Evolutionary conservation across 1,284 basidiomycete species (phyloP), one percentile per base, ranked within the genome.

Genomic region (Rhodotorula sp.): DNA sequence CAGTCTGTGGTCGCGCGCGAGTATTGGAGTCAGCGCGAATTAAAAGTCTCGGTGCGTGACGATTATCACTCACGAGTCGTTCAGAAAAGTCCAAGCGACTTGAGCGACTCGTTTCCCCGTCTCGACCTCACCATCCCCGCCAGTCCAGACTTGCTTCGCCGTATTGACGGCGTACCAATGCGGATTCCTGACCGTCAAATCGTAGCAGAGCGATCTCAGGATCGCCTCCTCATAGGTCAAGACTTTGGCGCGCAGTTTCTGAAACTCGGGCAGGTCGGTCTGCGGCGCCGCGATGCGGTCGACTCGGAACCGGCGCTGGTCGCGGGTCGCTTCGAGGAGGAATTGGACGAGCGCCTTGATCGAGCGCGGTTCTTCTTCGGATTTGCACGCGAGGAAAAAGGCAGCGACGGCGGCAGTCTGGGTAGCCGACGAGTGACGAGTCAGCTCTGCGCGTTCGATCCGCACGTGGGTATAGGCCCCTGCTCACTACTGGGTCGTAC

Each of bases 311-410:
- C 38, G 38, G 34, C 45, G 7, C 15, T 5, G 26, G 8, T 45
- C 15, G 12, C 54, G 57, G 2, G 23, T 16, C 56, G 72, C n/a
- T 31, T 68, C 61, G 47, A 73, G 62, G 28, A 69, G 57, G 58
- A 67, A 65, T n/a, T 62, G 57, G 18, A 76, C 71, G 62, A 80
- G 62, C n/a, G 57, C 50, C 18, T 76, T 74, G 38, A 78, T 68
- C 38, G 73, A 68, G 12, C 64, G 50, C 0, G 74, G 70, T 4
- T 68, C 67, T 49, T 80, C 79, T 64, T 78, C 78, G 14, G 77
- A 76, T 66, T 80, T 80, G 56, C 67, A 68, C 3, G 78, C 78
- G 65, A 80, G 77, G 70, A 79, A 80, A 47, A 77, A 57, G 54
- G 76, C 76, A 2, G 77, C 76, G 8, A 73, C 67, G 16, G 71